Base-by-base conservation (phyloP, 2,329 filamentous ascomycete genomes). In the Apiospora marii region DNA sequence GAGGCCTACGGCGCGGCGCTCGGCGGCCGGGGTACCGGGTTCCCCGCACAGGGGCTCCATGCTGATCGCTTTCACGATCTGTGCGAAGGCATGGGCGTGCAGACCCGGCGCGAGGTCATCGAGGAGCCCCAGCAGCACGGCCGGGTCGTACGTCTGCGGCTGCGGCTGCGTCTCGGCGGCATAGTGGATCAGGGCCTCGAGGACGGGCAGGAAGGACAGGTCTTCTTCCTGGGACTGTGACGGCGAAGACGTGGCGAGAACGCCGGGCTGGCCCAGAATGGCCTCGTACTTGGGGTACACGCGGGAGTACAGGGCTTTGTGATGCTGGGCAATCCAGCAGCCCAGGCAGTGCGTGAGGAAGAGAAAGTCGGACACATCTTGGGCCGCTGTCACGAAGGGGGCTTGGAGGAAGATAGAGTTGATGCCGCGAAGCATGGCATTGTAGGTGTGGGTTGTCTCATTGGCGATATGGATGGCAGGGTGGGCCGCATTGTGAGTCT, bases 391-490 rank as follows among this genome's bases (percentile, higher is more conserved):
- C 14, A 84, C 73, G 71, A 79, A 76, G 2, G 79, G 78, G 6
- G 80, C 80, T 73, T 84, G 82, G 1, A 82, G 76, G 73, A 79
- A 82, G 24, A 83, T 78, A 19, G 80, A 78, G 74, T 84, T 84
- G 13, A 83, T 76, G 16, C 78, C 79, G 34, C 82, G 80, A 27
- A 83, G 75, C 73, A 83, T 78, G 24, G 78, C 76, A 72, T 83
- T 83, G 75, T 83, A 82, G 16, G 79, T 75, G 43, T 80, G 73
- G 1, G 78, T 75, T 72, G 83, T 78, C 69, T 83, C 81, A 61
- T 80, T 79, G 24, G 80, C 80, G 44, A 81, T 78, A 69, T 79
- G 74, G 1, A 77, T 72, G 14, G 77, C 76, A 19, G 78, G 74
- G 67, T 79, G 78, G 19, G 48, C 67, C 71, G 76, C 76, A 14